Evolutionary conservation across 176 grass and related monocot species (phyloP), one percentile per base, ranked within the genome.

Genomic region (Paspalum vaginatum): DNA sequence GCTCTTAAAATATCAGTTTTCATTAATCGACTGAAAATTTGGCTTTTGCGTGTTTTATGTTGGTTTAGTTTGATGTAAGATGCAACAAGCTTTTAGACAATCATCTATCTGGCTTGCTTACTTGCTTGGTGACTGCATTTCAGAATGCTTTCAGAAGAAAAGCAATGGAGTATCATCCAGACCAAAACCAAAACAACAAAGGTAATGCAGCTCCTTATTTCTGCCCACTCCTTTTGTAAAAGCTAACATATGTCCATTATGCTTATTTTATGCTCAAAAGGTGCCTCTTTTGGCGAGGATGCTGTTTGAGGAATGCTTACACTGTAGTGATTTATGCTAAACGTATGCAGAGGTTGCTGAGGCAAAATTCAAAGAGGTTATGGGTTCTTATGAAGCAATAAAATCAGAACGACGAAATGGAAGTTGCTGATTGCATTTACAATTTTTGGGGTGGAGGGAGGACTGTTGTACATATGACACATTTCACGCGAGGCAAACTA

Each of bases 131-230:
- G 70, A 17, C 65, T 86, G 18, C 25, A 74, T 72, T 93, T 47
- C 71, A 97, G 94, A 87, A 46, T 85, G 94, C 91, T 46, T 93
- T 97, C 58, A 93, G 94, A 77, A 86, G 61, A 81, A 97, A 97
- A 88, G 94, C 91, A 63, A 85, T 93, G 88, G 88, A 93, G 77
- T 89, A 87, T 37, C 94, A 97, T 91, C 94, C 94, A 17, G 94
- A 97, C 49, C 94, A 91, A 79, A 97, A 97, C 79, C 83, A 85
- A 81, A 79, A 83, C 69, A 91, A 93, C 77, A 93, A 92, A 89
- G 83, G 94, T 93, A 69, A 46, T 41, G 45, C 15, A 57, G 26
- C 42, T 72, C 13, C 15, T 47, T 85, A 4, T 49, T 42, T 25
- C 47, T 62, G 70, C 66, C 6, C 13, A 18, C 9, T 65, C 39